phyloP scores from a whole-genome alignment of 306 rosid genomes.

The Abrus pulchellus region DNA sequence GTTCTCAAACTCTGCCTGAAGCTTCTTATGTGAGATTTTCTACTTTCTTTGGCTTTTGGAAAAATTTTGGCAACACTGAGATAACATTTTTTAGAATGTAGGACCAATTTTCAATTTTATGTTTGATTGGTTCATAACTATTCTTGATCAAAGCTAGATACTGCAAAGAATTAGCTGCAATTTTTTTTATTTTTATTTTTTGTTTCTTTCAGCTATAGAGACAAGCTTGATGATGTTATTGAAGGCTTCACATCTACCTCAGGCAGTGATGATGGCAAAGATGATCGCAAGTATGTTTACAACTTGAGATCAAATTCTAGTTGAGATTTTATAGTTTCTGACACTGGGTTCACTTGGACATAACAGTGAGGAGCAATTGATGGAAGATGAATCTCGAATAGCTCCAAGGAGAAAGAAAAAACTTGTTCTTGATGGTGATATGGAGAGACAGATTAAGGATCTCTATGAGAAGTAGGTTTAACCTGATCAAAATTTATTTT shows the following conservation, averaged over 20 bases:
- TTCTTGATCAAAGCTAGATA: conserved; percentile 5
- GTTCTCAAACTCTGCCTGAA: conserved; percentile 38
- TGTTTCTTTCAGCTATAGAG: conserved; percentile 49
- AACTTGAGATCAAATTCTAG: conserved; percentile 35
- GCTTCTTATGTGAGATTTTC: conserved; percentile 34
- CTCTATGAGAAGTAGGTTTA: conserved; percentile 79
- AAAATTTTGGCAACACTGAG: not conserved
- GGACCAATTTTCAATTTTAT: conserved; percentile 26
- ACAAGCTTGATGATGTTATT: conserved; percentile 46
- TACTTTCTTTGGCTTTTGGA: conserved; percentile 22
- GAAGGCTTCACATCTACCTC: conserved; percentile 58
- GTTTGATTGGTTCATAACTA: conserved; percentile 23
- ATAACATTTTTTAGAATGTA: conserved; percentile 35
- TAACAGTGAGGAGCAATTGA: conserved; percentile 62
- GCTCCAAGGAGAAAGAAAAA: conserved; percentile 67
- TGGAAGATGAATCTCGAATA: conserved; percentile 56
- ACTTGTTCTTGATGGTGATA: conserved; percentile 68
- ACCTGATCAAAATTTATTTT: conserved; percentile 25
- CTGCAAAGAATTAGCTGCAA: conserved; percentile 33
- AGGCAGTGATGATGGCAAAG: conserved; percentile 49
- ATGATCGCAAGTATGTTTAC: conserved; percentile 54
- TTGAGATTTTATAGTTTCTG: conserved; percentile 39
- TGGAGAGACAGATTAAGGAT: conserved; percentile 75
- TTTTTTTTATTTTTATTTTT: not conserved
- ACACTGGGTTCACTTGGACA: conserved; percentile 51